Base-by-base conservation (phyloP, 129 eudicot species). In the Artemisia annua region DNA sequence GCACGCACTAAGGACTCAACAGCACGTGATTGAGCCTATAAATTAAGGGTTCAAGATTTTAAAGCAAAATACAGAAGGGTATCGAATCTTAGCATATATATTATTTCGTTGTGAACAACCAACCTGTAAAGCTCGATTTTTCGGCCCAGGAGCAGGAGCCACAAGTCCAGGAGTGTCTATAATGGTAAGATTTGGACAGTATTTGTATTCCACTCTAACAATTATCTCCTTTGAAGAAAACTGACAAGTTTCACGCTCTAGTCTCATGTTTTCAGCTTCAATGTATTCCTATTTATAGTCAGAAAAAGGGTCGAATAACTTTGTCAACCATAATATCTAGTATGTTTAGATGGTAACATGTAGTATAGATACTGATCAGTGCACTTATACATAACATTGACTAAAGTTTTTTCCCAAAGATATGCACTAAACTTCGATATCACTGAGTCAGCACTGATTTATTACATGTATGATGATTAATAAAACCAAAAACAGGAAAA, bases 181-280 rank as follows among this genome's bases (percentile, higher is more conserved):
- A 26, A 94, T 94, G 74, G 93, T 90, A 73, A 94, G 97, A 73
- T 94, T 94, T 18, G 98, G 98, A 79, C 98, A 94, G 73, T 80
- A 79, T 75, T 94, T 90, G 72, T 94, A 94, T 65, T 94, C 98
- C 16, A 94, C 88, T 84, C 82, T 83, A 58, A 94, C 84, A 35
- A 90, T 94, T 80, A 90, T 94, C 78, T 94, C 97, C 78, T 90
- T 94, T 11, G 98, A 72, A 19, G 98, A 90, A 61, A 94, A 94
- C 30, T 94, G 97, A 72, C 89, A 83, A 24, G 92, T 68, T 81
- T 94, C 97, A 52, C 68, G 71, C 84, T 94, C 97, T 79, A 94
- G 79, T 87, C 98, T 87, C 97, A 85, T 87, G 83, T 94, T 94
- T 79, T 94, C 98, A 84, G 97, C 96, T 88, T 94, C 97, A 73